Percentiles rank a stretch among this genome's conserved stretches.
Conservation (phyloP, 108 stramenopile genomes). For the Discostella pseudostelligera region DNA sequence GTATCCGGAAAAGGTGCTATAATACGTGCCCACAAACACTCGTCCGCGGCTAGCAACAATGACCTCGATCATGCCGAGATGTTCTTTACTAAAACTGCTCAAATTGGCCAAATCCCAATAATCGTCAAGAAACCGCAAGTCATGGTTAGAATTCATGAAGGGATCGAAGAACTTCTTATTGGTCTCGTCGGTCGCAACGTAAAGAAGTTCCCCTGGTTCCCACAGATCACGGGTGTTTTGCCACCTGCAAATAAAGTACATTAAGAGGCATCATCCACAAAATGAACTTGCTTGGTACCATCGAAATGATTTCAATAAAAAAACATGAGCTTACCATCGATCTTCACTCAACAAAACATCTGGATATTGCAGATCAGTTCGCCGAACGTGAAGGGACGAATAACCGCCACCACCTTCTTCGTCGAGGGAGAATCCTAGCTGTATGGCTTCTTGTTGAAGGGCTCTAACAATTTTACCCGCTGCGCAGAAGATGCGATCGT, state of each 20-base stretch:
- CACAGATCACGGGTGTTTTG: conserved; percentile 64
- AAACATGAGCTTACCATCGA: conserved; percentile 57
- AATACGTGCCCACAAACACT: conserved; percentile 89
- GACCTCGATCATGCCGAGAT: conserved; percentile 94
- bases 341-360: conserved; percentile 70
- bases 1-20: conserved; percentile 91
- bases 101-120: conserved; percentile 71
- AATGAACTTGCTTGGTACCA: no score
- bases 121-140: conserved; percentile 78
- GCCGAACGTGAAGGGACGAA: conserved; percentile 81
- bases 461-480: conserved; percentile 87
- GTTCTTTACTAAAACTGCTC: conserved; percentile 72
- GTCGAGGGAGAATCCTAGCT: conserved; percentile 53
- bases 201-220: conserved; percentile 56
- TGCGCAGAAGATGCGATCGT: conserved; percentile 85
- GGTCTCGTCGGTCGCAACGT: conserved; percentile 84
- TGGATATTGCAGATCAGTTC: conserved; percentile 85
- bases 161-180: conserved; percentile 78
- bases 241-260: conserved; percentile 9
- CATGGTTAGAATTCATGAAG: conserved; percentile 55
- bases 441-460: conserved; percentile 60
- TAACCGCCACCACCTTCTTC: conserved; percentile 77
- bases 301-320: conserved; percentile 54
- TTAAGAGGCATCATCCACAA: neutral
- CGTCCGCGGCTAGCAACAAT: conserved; percentile 87